Percentiles rank a stretch among this genome's conserved stretches.
Evolutionary conservation across 2,329 filamentous ascomycete genomes (phyloP).

Genomic region (Aspergillus sp.): DNA sequence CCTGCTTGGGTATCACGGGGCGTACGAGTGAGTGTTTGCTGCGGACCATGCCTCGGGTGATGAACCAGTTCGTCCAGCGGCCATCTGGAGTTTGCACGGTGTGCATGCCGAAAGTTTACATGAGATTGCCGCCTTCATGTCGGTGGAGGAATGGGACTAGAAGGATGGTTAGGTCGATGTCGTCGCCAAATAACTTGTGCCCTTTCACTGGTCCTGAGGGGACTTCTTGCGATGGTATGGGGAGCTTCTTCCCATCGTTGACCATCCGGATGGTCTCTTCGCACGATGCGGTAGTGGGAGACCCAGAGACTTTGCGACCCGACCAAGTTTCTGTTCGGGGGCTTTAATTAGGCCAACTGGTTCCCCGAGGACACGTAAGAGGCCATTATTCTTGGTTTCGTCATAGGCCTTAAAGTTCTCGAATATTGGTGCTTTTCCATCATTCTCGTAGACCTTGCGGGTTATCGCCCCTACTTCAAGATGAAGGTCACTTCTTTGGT

Average conservation of each 20-base stretch:
- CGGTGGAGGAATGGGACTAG: conserved; percentile 40
- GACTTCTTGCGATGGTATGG: conserved; percentile 8
- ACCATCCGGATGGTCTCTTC: conserved; percentile 11
- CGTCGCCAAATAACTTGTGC: conserved; percentile 14
- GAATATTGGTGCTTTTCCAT: conserved; percentile 5
- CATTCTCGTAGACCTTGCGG: conserved; percentile 8
- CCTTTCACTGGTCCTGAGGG: conserved; percentile 12
- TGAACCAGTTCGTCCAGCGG: conserved; percentile 40
- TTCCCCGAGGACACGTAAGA: conserved; percentile 8
- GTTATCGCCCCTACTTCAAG: conserved; percentile 9
- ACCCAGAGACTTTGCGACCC: conserved; percentile 12
- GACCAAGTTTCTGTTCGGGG: conserved; percentile 6
- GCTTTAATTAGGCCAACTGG: conserved; percentile 3
- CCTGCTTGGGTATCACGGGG: conserved; percentile 14
- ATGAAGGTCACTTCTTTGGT: conserved; percentile 8
- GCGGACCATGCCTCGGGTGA: conserved; percentile 14
- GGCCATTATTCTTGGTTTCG: neutral
- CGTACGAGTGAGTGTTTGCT: conserved; percentile 9
- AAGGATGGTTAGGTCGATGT: conserved; percentile 20
- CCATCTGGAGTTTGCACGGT: conserved; percentile 41
- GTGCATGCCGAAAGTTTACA: conserved; percentile 48
- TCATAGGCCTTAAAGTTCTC: neutral
- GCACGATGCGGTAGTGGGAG: conserved; percentile 7
- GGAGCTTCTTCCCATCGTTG: conserved; percentile 7
- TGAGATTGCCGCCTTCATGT: conserved; percentile 44